phyloP scores from a whole-genome alignment of 805 yeast genomes.

The Metschnikowia cubensis region DNA sequence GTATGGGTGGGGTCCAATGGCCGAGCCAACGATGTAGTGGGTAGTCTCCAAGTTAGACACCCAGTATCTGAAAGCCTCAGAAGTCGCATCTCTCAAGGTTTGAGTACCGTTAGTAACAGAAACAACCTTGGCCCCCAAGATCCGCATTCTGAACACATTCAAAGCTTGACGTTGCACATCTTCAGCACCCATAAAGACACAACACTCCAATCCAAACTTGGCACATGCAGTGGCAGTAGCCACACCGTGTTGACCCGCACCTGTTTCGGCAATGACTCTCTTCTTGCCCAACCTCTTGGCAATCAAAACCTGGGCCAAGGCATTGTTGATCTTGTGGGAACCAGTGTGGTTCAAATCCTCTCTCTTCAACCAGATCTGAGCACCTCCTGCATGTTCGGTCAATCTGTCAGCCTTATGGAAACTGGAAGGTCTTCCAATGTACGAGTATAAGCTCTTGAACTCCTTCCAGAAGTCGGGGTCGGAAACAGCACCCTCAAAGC shows the following conservation, averaged over 20 bases:
- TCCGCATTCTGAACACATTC: slow-evolving; percentile 95
- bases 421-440: slow-evolving; percentile 95
- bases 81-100: slow-evolving; percentile 95
- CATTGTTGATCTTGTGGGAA: slow-evolving; percentile 82
- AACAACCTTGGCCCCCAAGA: slow-evolving; percentile 92
- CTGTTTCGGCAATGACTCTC: slow-evolving; percentile 82
- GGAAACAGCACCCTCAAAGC: slow-evolving; percentile 81
- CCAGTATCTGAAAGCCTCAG: slow-evolving; percentile 96
- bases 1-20: slow-evolving; percentile 99
- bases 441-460: slow-evolving; percentile 74
- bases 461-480: slow-evolving; percentile 95
- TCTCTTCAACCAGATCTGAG: slow-evolving; percentile 93
- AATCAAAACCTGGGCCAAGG: slow-evolving; percentile 74
- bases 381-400: slow-evolving; percentile 86
- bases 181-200: slow-evolving; percentile 98
- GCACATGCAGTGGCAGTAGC: slow-evolving; percentile 94
- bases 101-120: slow-evolving; percentile 93
- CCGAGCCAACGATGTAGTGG: slow-evolving; percentile 95
- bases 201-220: slow-evolving; percentile 88
- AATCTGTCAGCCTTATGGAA: slow-evolving; percentile 89
- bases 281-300: slow-evolving; percentile 77
- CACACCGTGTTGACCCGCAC: slow-evolving; percentile 93
- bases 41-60: slow-evolving; percentile 81
- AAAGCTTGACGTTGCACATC: slow-evolving; percentile 98
- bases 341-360: slow-evolving; percentile 93